These are phyloP conservation scores for Fremontodendron californicum DNA, from an alignment of 345 rosid genomes.

Conservation along the genomic window DNA sequence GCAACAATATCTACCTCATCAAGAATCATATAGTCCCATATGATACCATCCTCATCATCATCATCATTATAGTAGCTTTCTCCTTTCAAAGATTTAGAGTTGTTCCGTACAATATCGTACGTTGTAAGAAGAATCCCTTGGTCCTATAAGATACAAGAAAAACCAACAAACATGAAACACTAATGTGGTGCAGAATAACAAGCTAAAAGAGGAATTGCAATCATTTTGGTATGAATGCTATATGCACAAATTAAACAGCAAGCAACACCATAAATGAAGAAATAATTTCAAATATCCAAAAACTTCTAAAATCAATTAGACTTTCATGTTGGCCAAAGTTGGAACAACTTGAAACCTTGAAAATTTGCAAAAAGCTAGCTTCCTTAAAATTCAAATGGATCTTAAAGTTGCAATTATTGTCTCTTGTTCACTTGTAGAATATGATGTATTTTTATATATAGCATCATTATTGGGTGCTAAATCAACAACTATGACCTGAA, in stretches of 20 bases:
- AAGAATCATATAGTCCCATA: constrained; percentile 96
- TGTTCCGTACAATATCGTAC: constrained; percentile 88
- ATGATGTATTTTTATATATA: neutral
- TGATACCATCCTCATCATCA: constrained; percentile 46
- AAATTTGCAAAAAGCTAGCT: neutral
- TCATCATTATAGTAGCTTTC: constrained; percentile 40
- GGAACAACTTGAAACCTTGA: neutral
- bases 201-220: neutral
- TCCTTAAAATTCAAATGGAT: neutral
- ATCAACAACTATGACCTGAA: constrained; percentile 51
- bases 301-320: neutral
- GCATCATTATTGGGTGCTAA: neutral
- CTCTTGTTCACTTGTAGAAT: neutral
- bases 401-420: neutral
- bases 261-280: neutral
- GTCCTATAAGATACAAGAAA: constrained; percentile 46
- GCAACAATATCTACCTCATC: constrained; percentile 65
- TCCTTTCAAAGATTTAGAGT: constrained; percentile 70
- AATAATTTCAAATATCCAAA: neutral
- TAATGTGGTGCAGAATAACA: neutral
- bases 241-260: neutral
- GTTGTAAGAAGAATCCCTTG: constrained; percentile 90
- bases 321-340: neutral
- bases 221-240: neutral
- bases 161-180: constrained; percentile 2